Evolutionary conservation across 78 protist species (phyloP), one percentile per base, ranked within the genome.

Genomic region (Cavenderia fasciculata): DNA sequence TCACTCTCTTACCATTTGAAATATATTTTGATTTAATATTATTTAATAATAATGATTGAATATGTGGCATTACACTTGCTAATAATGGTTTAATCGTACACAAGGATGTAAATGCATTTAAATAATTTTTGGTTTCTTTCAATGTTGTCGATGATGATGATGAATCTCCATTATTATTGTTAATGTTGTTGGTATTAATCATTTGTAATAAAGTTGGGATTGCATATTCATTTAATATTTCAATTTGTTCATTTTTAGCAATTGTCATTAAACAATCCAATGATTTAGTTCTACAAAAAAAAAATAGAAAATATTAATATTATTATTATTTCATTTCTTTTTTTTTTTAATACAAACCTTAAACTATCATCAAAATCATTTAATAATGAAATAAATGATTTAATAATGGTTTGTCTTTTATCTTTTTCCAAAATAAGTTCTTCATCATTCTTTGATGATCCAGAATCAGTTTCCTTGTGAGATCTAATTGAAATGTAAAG

Each of bases 131-230:
- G 18, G 25, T 44, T 11, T 76, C 86, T 16, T 25, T 36, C 2
- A 75, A n/a, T 36, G 31, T n/a, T 59, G n/a, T 7, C 33, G 34
- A 19, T 33, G 18, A 3, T 59, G 62, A 3, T 56, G 23, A 19
- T 56, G 62, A n/a, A n/a, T n/a, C n/a, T n/a, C n/a, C n/a, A n/a
- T n/a, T n/a, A n/a, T n/a, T 21, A 33, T 41, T 63, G 51, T 63
- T 63, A 38, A 47, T 38, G 33, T 63, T 43, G 40, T 63, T 63
- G n/a, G 78, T 36, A 29, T 82, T 65, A 4, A 82, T 82, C 90
- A 68, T 68, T 56, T 82, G 90, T 33, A 65, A 68, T 10, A 82
- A 7, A 31, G 90, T 82, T 43, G 90, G 90, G 3, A 82, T 57
- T 29, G 66, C 90, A 56, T 68, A 82, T 25, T 21, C 16, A 31